Percentiles rank a stretch among this genome's conserved stretches.
These are phyloP conservation scores for Parastagonospora avenae DNA, from an alignment of 2,329 filamentous ascomycete genomes.

Conservation along the genomic window DNA sequence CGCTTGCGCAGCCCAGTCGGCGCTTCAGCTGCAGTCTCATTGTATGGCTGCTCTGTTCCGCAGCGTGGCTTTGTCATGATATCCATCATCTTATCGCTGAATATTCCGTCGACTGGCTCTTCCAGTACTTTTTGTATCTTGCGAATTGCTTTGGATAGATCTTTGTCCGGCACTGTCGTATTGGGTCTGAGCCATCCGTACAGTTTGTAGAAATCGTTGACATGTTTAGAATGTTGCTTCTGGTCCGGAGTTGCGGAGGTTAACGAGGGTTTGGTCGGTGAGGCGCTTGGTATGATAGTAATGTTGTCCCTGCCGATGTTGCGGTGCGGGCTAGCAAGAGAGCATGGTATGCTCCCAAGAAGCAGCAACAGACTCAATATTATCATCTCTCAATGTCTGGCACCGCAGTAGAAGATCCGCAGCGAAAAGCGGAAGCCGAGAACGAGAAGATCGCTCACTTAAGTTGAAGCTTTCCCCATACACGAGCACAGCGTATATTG, in stretches of 20 bases:
- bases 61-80: constrained; percentile 34
- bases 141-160: constrained; percentile 31
- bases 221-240: constrained; percentile 27
- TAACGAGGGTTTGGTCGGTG: constrained; percentile 6
- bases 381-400: constrained; percentile 17
- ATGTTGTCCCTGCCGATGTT: constrained; percentile 10
- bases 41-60: constrained; percentile 30
- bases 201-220: constrained; percentile 37
- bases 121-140: constrained; percentile 34
- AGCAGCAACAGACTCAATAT: constrained; percentile 4
- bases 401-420: constrained; percentile 7
- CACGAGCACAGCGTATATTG: no score
- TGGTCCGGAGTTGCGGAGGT: constrained; percentile 16
- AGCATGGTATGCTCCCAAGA: constrained; percentile 7
- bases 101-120: constrained; percentile 30
- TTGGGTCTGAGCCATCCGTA: constrained; percentile 35
- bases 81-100: constrained; percentile 29
- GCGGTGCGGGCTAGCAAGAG: constrained; percentile 5
- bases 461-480: no score
- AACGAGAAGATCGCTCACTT: no score
- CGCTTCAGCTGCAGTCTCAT: constrained; percentile 22
- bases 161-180: constrained; percentile 23
- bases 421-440: neutral
- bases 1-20: constrained; percentile 15
- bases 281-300: constrained; percentile 29